Evolutionary conservation across 1,139 yeast genomes (phyloP).

Genomic region (Chernovozyma aurita): DNA sequence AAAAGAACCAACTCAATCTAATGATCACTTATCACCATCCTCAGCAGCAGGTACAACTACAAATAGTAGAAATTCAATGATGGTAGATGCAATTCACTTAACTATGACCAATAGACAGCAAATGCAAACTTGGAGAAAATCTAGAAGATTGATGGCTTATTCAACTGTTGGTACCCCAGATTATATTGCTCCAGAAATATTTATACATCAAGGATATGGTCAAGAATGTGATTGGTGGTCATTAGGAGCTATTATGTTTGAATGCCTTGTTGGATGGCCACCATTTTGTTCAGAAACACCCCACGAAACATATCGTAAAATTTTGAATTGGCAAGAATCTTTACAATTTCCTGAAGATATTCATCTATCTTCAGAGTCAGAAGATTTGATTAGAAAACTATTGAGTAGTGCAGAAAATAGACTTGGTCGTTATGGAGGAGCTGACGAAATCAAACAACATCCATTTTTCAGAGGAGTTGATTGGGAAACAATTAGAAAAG

Average conservation of each 20-base stretch:
- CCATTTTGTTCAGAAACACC: conserved; percentile 99
- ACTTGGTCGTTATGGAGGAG: conserved; percentile 89
- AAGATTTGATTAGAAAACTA: conserved; percentile 80
- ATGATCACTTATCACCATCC: conserved; percentile 18
- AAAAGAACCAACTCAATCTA: conserved; percentile 39
- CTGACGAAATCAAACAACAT: conserved; percentile 86
- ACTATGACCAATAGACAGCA: conserved; percentile 96
- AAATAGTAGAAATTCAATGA: conserved; percentile 64
- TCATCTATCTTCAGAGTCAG: conserved; percentile 90
- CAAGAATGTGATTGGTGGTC: conserved; percentile 99
- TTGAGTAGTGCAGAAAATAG: conserved; percentile 83
- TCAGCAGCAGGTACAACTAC: conserved; percentile 17
- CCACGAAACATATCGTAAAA: conserved; percentile 95
- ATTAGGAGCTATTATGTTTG: conserved; percentile 97
- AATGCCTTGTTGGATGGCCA: conserved; percentile 98
- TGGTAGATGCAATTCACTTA: conserved; percentile 92
- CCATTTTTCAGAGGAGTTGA: conserved; percentile 96
- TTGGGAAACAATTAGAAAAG: conserved; percentile 90
- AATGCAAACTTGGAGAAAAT: conserved; percentile 97
- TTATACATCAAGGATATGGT: conserved; percentile 95
- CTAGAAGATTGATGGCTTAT: conserved; percentile 94
- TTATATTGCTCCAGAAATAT: conserved; percentile 97
- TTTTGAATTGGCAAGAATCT: conserved; percentile 92
- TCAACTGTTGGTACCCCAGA: conserved; percentile 99
- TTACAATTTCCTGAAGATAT: conserved; percentile 93